Evolutionary conservation across 2,329 filamentous ascomycete species (phyloP), one percentile per base, ranked within the genome.

Genomic region (Orbilia blumenaviensis): DNA sequence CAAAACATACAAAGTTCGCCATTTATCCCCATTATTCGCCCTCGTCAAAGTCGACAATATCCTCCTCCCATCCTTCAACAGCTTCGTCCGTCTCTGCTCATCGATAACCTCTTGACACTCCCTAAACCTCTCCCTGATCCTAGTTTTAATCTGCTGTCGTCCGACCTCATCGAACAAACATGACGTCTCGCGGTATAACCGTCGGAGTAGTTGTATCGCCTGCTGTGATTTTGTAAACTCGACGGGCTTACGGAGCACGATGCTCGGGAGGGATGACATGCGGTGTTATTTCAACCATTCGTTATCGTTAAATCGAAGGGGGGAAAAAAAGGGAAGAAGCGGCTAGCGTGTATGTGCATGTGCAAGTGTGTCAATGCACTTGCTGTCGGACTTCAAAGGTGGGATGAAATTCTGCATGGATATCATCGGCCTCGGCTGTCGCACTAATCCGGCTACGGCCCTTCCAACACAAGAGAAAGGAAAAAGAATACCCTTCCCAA

Each of bases 111-210:
- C 34, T 34, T 60, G 12, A 16, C 74, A 72, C 32, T 77, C 62
- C 12, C 61, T 38, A 56, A 80, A 80, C 16, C 79, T 63, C 18
- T 75, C 56, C 36, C 56, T 62, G 60, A 80, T 79, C 54, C 78
- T 63, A 6, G 52, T 64, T 27, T 66, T 61, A 41, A 79, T 75
- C 27, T 77, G 75, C 27, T 27, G 64, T 9, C 80, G 79, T 34
- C 77, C 79, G 29, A 79, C 64, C 44, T 80, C 77, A 66, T 80
- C 80, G 64, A 79, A 79, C 27, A 80, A 78, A 66, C 78, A 78
- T 36, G 77, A 76, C 23, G 77, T 66, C 46, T 80, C 78, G 27
- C 80, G 79, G 46, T 77, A 77, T 21, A 77, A 64, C 5, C 29
- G 14, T 5, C 73, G 62, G 10, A 77, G 73, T 14, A 77, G 50